Percentiles rank a stretch among this genome's conserved stretches.
phyloP scores from a whole-genome alignment of 2,329 filamentous ascomycete species.

The Ophiostoma quercus region DNA sequence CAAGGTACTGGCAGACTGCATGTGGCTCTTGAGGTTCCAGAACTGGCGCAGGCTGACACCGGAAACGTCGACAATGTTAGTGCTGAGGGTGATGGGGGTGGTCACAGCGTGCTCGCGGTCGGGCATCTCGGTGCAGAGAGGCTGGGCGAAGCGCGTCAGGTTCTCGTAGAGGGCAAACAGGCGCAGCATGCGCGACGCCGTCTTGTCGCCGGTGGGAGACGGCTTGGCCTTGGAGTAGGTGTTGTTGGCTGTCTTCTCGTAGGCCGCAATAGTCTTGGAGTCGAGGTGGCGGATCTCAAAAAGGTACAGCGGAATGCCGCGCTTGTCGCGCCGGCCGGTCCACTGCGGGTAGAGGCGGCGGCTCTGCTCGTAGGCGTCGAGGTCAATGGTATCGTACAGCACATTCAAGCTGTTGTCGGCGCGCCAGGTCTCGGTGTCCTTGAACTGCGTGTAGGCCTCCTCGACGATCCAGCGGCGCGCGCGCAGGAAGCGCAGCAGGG shows the following conservation, averaged over 20 bases:
- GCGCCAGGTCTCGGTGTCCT: slow-evolving; percentile 83
- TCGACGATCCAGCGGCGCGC: slow-evolving; percentile 73
- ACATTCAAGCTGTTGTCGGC: slow-evolving; percentile 69
- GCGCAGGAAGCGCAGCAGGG: slow-evolving; percentile 75
- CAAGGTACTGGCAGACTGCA: slow-evolving; percentile 84
- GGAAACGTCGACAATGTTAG: slow-evolving; percentile 90
- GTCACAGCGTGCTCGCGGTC: slow-evolving; percentile 62
- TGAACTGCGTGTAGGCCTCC: slow-evolving; percentile 78
- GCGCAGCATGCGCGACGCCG: slow-evolving; percentile 69
- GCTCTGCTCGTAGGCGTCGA: slow-evolving; percentile 76
- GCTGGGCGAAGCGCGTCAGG: slow-evolving; percentile 79
- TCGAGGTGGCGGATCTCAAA: slow-evolving; percentile 82
- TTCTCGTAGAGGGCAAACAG: slow-evolving; percentile 94
- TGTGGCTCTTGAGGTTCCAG: slow-evolving; percentile 89
- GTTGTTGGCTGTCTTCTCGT: slow-evolving; percentile 62
- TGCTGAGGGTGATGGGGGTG: slow-evolving; percentile 86
- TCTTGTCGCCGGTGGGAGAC: slow-evolving; percentile 51
- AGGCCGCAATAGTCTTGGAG: slow-evolving; percentile 71
- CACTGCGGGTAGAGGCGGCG: slow-evolving; percentile 87
- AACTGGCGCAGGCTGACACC: slow-evolving; percentile 87
- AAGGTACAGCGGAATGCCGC: slow-evolving; percentile 84
- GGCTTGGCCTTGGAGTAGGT: slow-evolving; percentile 56
- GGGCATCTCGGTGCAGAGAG: slow-evolving; percentile 70
- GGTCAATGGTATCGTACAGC: slow-evolving; percentile 80
- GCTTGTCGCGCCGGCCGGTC: slow-evolving; percentile 80